Evolutionary conservation across 305 asterid genomes (phyloP).

Genomic region (Fraxinus greggii): DNA sequence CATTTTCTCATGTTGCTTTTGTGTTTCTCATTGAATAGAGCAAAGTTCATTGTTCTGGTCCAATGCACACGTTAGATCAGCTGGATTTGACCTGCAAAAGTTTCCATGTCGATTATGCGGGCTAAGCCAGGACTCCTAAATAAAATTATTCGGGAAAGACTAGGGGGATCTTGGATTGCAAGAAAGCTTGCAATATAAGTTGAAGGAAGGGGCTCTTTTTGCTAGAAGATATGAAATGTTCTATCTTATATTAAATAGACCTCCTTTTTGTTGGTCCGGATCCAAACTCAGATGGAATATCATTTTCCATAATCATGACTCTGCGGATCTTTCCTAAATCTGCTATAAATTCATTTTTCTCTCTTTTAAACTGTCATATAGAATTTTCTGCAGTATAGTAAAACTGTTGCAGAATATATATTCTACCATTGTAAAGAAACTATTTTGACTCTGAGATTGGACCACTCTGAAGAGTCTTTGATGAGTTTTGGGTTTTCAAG

Average conservation of each 20-base stretch:
- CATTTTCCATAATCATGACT: not conserved
- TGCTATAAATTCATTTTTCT: not conserved
- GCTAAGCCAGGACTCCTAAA: constrained; percentile 17
- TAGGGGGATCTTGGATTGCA: constrained; percentile 1
- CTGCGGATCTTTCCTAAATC: constrained; percentile 1
- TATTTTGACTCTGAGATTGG: not conserved
- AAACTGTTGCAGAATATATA: constrained; percentile 1
- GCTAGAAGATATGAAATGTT: not conserved
- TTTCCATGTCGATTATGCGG: not conserved
- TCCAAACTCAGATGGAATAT: not conserved
- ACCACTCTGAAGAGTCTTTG: not conserved
- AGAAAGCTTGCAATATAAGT: not conserved
- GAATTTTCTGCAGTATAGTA: not conserved
- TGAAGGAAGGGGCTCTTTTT: not conserved
- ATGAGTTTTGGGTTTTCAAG: not conserved
- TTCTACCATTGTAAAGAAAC: not conserved
- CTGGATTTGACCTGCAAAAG: constrained; percentile 19
- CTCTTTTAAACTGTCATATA: not conserved
- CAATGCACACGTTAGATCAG: constrained; percentile 1
- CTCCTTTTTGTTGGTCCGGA: constrained; percentile 1
- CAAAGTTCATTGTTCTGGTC: constrained; percentile 11
- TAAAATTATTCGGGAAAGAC: not conserved
- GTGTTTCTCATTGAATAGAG: constrained; percentile 7
- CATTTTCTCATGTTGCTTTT: constrained; percentile 9
- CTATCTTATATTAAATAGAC: not conserved